These are phyloP conservation scores for Hibiscus syriacus DNA, from an alignment of 345 rosid species.

Conservation along the genomic window DNA sequence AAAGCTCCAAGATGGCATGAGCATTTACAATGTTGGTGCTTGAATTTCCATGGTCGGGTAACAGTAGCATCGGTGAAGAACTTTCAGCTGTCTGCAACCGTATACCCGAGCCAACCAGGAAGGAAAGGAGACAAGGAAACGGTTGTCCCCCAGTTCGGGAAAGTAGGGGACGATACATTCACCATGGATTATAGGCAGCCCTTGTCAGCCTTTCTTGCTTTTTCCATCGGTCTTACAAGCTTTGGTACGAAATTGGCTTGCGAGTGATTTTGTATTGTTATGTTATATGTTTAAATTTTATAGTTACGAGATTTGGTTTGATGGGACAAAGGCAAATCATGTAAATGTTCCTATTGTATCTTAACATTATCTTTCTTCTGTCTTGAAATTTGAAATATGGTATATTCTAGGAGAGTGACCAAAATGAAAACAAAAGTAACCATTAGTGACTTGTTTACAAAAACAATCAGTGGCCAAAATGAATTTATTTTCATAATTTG, in stretches of 20 bases:
- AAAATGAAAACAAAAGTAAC: too few relatives aligned
- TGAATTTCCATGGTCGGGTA: conserved; percentile 92
- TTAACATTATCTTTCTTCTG: not conserved
- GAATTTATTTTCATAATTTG: too few relatives aligned
- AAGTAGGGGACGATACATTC: conserved; percentile 75
- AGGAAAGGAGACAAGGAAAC: conserved; percentile 92
- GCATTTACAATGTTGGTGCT: conserved; percentile 93
- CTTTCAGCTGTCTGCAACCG: conserved; percentile 73
- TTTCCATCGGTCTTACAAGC: conserved; percentile 89
- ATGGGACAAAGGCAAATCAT: conserved; percentile 20
- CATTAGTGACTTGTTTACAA: too few relatives aligned
- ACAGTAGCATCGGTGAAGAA: conserved; percentile 94
- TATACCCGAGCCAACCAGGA: conserved; percentile 73
- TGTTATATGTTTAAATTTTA: not conserved
- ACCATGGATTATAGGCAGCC: conserved; percentile 95
- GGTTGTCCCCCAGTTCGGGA: conserved; percentile 75
- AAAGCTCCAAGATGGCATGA: conserved; percentile 99
- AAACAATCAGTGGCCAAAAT: too few relatives aligned
- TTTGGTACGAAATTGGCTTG: conserved; percentile 95
- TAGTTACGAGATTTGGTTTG: conserved; percentile 12
- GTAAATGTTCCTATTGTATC: conserved; percentile 29
- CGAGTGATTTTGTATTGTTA: conserved; percentile 35
- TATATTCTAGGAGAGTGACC: too few relatives aligned
- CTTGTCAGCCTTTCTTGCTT: conserved; percentile 87
- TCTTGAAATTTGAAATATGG: too few relatives aligned